These are phyloP conservation scores for Orbilia ellipsospora DNA, from an alignment of 2,329 filamentous ascomycete genomes.

Conservation along the genomic window DNA sequence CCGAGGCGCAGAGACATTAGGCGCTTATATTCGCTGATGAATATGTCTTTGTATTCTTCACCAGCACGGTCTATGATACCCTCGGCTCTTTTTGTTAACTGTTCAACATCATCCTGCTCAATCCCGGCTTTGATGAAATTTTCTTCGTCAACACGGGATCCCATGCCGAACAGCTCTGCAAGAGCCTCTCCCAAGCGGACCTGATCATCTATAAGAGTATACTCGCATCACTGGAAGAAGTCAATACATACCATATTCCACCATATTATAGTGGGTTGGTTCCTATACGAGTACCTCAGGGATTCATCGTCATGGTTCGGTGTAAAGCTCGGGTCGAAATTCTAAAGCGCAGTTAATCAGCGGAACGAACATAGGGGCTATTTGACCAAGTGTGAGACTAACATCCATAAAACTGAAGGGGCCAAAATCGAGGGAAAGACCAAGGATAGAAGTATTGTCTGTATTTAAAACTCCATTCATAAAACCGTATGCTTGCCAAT, in stretches of 20 bases:
- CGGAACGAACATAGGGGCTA: neutral
- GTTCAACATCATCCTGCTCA: constrained; percentile 73
- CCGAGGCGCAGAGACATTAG: constrained; percentile 85
- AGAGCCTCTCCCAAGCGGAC: constrained; percentile 89
- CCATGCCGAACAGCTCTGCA: constrained; percentile 86
- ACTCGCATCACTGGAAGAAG: neutral
- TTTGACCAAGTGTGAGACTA: constrained; percentile 4
- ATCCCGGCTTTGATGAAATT: constrained; percentile 80
- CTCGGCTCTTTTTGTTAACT: constrained; percentile 83
- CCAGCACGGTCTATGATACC: constrained; percentile 81
- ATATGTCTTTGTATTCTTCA: constrained; percentile 88
- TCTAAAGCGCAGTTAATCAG: constrained; percentile 61
- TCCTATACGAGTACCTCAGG: constrained; percentile 89
- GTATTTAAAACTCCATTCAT: constrained; percentile 99
- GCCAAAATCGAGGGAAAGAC: constrained; percentile 91
- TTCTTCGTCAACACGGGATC: constrained; percentile 75
- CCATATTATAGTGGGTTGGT: constrained; percentile 97
- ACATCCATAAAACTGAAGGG: constrained; percentile 94
- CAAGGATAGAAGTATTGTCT: constrained; percentile 92
- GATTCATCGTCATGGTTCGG: constrained; percentile 95
- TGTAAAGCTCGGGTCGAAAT: constrained; percentile 93
- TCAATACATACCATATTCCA: constrained; percentile 43
- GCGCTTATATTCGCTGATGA: constrained; percentile 87
- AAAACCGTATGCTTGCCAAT: constrained; percentile 99
- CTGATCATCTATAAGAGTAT: constrained; percentile 7